Base-by-base conservation (phyloP, 768 basidiomycete genomes). In the Termitomyces sp. region DNA sequence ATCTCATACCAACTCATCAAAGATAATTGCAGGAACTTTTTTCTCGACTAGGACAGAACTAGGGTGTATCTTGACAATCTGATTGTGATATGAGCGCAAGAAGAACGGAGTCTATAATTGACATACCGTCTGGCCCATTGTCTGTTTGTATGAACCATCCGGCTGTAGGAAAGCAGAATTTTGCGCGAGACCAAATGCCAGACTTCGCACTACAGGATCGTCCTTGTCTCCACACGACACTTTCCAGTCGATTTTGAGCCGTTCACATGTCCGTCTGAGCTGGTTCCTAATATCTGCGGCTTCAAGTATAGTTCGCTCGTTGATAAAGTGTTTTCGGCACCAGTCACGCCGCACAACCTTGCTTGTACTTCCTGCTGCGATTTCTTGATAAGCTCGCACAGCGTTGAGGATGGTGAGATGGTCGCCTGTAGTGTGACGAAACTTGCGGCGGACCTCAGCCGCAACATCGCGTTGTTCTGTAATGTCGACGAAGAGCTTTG, bases 1-100 rank as follows among this genome's bases (percentile, higher is more conserved):
- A 7, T 30, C 3, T 76, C 88, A 67, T 61, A 97, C 96, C 68
- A 99, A 74, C 68, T 99, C 97, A 69, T 96, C 89, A 69, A 91
- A 99, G 39, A 99, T 81, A 61, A 99, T 93, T 6, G 89, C 93
- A 0, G 87, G 86, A 0, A 87, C 83, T 69, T 91, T 92, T 68
- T 90, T 93, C 63, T 89, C 87, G 65, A 81, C 83, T 65, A 98
- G 68, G 3, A 84, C 80, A 33, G 95, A 98, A 33, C 89, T 83
- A 0, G 96, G 97, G 67, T 98, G 94, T 22, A 99, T 90, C 70
- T 95, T 96, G 58, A 98, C 80, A 24, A 81, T 71, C 92, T 79
- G 63, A 22, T 48, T 61, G 48, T 34, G 24, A 54, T 36, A 15
- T 27, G 42, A 53, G 46, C 30, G 55, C 7, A 51, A 31, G 22